Percentiles rank a stretch among this genome's conserved stretches.
phyloP scores from a whole-genome alignment of 768 basidiomycete genomes.

The Lentinula guzmanii region DNA sequence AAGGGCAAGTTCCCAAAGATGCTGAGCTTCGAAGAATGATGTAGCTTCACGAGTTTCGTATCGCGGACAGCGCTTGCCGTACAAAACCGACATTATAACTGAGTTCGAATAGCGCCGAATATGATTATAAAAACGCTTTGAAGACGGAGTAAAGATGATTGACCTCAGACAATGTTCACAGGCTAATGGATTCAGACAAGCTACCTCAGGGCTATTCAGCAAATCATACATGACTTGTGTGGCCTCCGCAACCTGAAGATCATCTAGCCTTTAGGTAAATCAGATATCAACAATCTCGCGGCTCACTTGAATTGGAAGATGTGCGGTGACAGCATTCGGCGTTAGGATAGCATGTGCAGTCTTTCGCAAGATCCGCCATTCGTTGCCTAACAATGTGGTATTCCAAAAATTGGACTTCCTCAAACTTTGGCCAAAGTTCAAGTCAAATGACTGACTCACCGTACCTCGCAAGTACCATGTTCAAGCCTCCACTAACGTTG shows the following conservation, averaged over 20 bases:
- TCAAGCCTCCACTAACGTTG: slow-evolving; percentile 12
- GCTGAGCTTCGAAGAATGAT: slow-evolving; percentile 21
- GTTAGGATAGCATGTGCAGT: slow-evolving; percentile 14
- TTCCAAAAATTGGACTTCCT: no score
- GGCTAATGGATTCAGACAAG: background rate
- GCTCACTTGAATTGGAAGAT: slow-evolving; percentile 12
- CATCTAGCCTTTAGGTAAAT: background rate
- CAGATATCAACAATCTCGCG: background rate
- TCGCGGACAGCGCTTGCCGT: slow-evolving; percentile 23
- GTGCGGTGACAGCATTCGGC: slow-evolving; percentile 13
- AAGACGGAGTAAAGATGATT: background rate
- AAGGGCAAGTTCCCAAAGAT: slow-evolving; percentile 18
- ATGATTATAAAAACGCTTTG: slow-evolving; percentile 23
- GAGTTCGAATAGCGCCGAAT: slow-evolving; percentile 24
- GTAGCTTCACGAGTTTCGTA: slow-evolving; percentile 17
- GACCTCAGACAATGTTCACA: no score
- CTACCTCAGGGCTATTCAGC: slow-evolving; percentile 18
- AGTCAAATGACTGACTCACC: slow-evolving; percentile 5
- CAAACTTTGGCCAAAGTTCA: no score
- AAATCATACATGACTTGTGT: slow-evolving; percentile 21
- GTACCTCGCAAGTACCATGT: slow-evolving; percentile 14
- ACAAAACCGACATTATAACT: slow-evolving; percentile 23
- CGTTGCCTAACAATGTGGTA: background rate
- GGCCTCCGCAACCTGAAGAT: slow-evolving; percentile 16
- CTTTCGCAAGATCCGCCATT: slow-evolving; percentile 11